Evolutionary conservation across 2,329 filamentous ascomycete species (phyloP).

Genomic region (Meredithiella fracta): DNA sequence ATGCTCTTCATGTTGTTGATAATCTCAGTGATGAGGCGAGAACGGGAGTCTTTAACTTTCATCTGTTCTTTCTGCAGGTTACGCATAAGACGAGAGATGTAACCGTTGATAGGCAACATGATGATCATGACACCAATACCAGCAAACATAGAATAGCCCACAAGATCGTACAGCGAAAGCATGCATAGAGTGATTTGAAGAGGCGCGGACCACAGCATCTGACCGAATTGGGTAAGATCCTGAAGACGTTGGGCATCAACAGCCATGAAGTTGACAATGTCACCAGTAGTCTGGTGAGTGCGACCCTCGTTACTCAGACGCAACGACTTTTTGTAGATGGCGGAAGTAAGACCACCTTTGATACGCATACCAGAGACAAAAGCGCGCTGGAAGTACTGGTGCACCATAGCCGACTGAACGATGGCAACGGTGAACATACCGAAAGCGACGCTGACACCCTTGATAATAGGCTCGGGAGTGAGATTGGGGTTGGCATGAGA

Average conservation of each 20-base stretch:
- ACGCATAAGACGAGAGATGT: slow-evolving; percentile 88
- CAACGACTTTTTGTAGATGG: slow-evolving; percentile 85
- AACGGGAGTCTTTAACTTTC: slow-evolving; percentile 96
- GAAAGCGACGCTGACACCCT: slow-evolving; percentile 74
- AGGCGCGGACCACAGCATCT: slow-evolving; percentile 90
- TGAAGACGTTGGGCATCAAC: slow-evolving; percentile 92
- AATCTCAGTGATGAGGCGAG: slow-evolving; percentile 89
- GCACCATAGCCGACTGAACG: slow-evolving; percentile 69
- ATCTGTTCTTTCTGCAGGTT: slow-evolving; percentile 89
- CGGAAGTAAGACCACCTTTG: slow-evolving; percentile 74
- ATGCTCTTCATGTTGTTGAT: slow-evolving; percentile 99
- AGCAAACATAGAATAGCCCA: slow-evolving; percentile 88
- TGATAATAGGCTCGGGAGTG: slow-evolving; percentile 57
- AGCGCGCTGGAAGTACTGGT: slow-evolving; percentile 92
- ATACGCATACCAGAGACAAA: slow-evolving; percentile 95
- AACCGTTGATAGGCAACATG: slow-evolving; percentile 91
- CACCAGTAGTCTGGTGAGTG: slow-evolving; percentile 75
- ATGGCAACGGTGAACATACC: slow-evolving; percentile 84
- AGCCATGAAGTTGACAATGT: slow-evolving; percentile 99
- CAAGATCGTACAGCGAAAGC: slow-evolving; percentile 86
- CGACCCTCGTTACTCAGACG: slow-evolving; percentile 86
- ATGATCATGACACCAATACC: slow-evolving; percentile 89
- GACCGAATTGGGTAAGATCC: slow-evolving; percentile 86
- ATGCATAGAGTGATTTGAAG: slow-evolving; percentile 95
- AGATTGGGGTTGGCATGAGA: slow-evolving; percentile 32